A percentile compares a stretch with the other conserved stretches of the same genome.
Conservation (phyloP, 495 filamentous ascomycete genomes). For the Platismatia glauca region DNA sequence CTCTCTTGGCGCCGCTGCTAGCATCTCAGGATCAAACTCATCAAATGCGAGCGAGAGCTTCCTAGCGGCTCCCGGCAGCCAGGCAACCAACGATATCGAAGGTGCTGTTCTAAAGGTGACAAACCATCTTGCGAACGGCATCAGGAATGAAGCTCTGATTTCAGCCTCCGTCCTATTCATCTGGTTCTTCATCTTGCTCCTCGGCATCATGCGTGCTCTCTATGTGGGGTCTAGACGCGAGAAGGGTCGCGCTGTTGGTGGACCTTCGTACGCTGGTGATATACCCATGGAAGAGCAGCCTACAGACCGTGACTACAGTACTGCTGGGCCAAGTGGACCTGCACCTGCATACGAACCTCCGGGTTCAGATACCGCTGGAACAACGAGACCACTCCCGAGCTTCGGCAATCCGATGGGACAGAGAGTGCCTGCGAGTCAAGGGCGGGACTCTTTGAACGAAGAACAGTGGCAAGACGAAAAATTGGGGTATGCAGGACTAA, state of each 20-base stretch:
- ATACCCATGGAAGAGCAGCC: constrained; percentile 21
- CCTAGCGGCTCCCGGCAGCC: constrained; percentile 58
- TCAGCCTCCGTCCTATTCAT: constrained; percentile 57
- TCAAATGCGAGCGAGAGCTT: constrained; percentile 53
- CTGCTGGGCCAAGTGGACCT: constrained; percentile 10
- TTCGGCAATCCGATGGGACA: constrained; percentile 6
- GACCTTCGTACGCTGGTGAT: constrained; percentile 30
- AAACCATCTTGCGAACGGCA: constrained; percentile 49
- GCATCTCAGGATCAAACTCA: constrained; percentile 45
- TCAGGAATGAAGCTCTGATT: constrained; percentile 70
- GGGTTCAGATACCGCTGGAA: background rate
- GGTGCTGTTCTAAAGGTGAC: constrained; percentile 60
- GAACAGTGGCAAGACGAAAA: constrained; percentile 35
- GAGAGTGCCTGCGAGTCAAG: constrained; percentile 1
- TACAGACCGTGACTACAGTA: constrained; percentile 5
- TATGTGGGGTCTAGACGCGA: constrained; percentile 37
- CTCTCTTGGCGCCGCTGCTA: constrained; percentile 63
- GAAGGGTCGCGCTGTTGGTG: constrained; percentile 40
- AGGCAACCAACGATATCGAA: constrained; percentile 71
- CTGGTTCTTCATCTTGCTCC: constrained; percentile 67
- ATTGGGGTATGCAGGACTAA: constrained; percentile 38
- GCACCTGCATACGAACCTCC: constrained; percentile 27
- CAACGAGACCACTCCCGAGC: background rate
- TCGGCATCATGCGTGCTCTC: constrained; percentile 59
- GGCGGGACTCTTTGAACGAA: constrained; percentile 1